Evolutionary conservation across 768 basidiomycete genomes (phyloP).

Genomic region (Omphalotus guepiniiformis): DNA sequence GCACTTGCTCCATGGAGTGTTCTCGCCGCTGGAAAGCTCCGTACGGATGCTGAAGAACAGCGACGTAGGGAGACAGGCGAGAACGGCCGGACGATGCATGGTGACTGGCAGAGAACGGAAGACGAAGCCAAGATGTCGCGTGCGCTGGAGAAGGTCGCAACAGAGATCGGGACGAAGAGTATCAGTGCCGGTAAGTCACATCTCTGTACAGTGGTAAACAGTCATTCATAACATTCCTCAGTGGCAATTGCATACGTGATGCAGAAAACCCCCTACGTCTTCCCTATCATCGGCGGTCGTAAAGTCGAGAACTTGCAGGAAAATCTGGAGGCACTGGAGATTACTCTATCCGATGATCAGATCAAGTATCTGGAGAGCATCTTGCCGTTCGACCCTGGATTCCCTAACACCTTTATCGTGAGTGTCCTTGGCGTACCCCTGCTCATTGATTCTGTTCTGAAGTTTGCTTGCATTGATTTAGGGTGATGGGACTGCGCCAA

Average conservation of each 20-base stretch:
- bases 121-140: constrained; percentile 26
- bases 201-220: neutral
- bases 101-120: constrained; percentile 31
- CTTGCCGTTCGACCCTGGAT: constrained; percentile 5
- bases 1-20: constrained; percentile 36
- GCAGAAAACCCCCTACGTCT: constrained; percentile 21
- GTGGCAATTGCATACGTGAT: constrained; percentile 24
- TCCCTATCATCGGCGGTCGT: constrained; percentile 19
- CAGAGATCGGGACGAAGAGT: constrained; percentile 32
- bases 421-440: too few species aligned
- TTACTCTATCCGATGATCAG: constrained; percentile 33
- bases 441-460: too few species aligned
- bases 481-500: too few species aligned
- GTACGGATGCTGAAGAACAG: constrained; percentile 25
- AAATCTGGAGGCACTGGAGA: constrained; percentile 34
- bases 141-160: constrained; percentile 35
- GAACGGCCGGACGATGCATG: constrained; percentile 29
- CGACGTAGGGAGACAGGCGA: constrained; percentile 25
- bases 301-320: constrained; percentile 20
- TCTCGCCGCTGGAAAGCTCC: constrained; percentile 22
- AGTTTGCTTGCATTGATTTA: too few species aligned
- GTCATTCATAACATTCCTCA: constrained; percentile 2
- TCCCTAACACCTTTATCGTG: constrained; percentile 2
- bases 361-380: constrained; percentile 30
- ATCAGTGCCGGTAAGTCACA: constrained; percentile 12